Base-by-base conservation (phyloP, 441 rosid genomes). In the Geranium incanum region DNA sequence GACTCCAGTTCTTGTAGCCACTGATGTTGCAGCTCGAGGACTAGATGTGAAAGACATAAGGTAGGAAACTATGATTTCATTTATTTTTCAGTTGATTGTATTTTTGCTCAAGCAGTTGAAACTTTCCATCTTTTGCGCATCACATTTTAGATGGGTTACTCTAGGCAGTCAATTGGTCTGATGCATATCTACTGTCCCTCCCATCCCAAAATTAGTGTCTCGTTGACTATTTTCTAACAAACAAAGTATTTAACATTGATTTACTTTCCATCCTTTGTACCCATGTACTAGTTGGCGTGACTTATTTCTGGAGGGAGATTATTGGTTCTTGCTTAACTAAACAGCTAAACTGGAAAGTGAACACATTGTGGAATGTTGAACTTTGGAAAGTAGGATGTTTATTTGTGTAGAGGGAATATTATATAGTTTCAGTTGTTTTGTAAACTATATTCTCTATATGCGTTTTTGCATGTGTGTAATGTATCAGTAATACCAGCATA, bases 1-100 rank as follows among this genome's bases (percentile, higher is more conserved):
- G 52, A 36, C 69, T 37, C 69, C 69, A n/a, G 50, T 67, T 33
- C 69, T 67, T 67, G 45, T 67, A 5, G 69, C 69, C 69, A 67
- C 69, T 39, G 69, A 67, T 38, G 69, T 67, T 67, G 69, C 69
- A 28, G 69, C 69, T 67, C 69, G 45, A 28, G 69, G 69, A 36
- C 19, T 67, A 16, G 69, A 67, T 41, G 60, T 52, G 12, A 52
- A 52, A 15, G 60, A 52, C 60, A 52, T 52, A 52, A 52, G 60
- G 60, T 52, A 3, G 60, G 60, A 52, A 18, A 52, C 4, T 52
- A 18, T 52, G 6, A 15, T 13, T n/a, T 52, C 60, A 3, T 5
- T 52, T 13, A 13, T 52, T 4, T 52, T 52, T 41, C 15, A 4
- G 52, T 45, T 52, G 4, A 52, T 52, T 52, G 6, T 52, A n/a